Conservation (phyloP, 495 filamentous ascomycete species). For the Penicillium steckii region DNA sequence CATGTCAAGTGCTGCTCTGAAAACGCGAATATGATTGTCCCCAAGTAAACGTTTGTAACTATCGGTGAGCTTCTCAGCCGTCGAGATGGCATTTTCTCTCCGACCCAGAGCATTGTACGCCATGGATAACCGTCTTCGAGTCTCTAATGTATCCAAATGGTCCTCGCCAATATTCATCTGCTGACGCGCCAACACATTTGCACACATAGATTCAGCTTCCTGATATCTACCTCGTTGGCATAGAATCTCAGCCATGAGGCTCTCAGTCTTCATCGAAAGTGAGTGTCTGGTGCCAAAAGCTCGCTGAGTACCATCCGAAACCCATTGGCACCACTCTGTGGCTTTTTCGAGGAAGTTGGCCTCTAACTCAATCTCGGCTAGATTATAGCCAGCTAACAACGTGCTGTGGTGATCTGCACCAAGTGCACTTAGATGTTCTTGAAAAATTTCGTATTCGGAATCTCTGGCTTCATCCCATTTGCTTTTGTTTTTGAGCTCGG, state of each 20-base stretch:
- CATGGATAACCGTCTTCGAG: slow-evolving; percentile 30
- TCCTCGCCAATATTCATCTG: slow-evolving; percentile 41
- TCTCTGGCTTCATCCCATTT: slow-evolving; percentile 35
- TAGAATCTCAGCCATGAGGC: slow-evolving; percentile 32
- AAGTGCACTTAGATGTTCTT: slow-evolving; percentile 32
- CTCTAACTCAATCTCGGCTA: slow-evolving; percentile 33
- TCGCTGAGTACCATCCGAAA: slow-evolving; percentile 29
- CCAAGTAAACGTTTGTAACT: slow-evolving; percentile 27
- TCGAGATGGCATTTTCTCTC: slow-evolving; percentile 25
- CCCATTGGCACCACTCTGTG: slow-evolving; percentile 35
- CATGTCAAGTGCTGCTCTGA: slow-evolving; percentile 19
- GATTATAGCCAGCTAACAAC: slow-evolving; percentile 28
- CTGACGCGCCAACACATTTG: slow-evolving; percentile 37
- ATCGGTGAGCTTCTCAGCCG: slow-evolving; percentile 26
- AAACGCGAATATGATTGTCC: slow-evolving; percentile 31
- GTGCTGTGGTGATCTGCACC: slow-evolving; percentile 38
- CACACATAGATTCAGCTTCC: slow-evolving; percentile 35
- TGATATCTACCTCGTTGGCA: slow-evolving; percentile 27
- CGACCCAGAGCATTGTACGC: slow-evolving; percentile 25
- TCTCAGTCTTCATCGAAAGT: slow-evolving; percentile 35
- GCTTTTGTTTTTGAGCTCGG: slow-evolving; percentile 29
- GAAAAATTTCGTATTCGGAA: slow-evolving; percentile 37
- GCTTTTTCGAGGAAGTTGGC: slow-evolving; percentile 27
- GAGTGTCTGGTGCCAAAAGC: slow-evolving; percentile 32
- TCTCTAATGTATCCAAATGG: slow-evolving; percentile 33